Evolutionary conservation across 306 rosid genomes (phyloP), one percentile per base, ranked within the genome.

Genomic region (Prunus campanulata): DNA sequence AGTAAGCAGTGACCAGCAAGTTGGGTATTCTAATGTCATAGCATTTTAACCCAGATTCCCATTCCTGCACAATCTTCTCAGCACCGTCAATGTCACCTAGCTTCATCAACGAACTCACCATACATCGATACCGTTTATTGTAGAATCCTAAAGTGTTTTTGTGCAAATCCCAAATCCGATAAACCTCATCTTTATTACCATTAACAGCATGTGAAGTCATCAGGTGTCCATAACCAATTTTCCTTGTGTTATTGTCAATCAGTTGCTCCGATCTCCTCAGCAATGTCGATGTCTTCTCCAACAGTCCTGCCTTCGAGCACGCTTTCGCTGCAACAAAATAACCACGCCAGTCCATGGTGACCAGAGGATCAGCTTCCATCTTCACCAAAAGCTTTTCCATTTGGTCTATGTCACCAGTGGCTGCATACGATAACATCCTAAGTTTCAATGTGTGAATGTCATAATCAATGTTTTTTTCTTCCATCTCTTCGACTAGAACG

Each of bases 11-110:
- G 74, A 88, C 81, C 84, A 87, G 63, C 79, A 90, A 11, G 44
- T 76, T 83, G 15, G 91, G 87, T 82, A 92, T 68, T 70, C 84
- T 77, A 25, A 3, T 19, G 75, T 90, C 93, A 75, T 82, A 84
- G 48, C 3, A 11, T 54, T 65, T 73, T 47, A 35, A 12, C 30
- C 18, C 67, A 19, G 87, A 83, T 81, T 90, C 96, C 97, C 96
- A 90, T 62, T 90, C 93, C 83, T 71, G 77, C 75, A 81, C 57
- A 73, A 90, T 78, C 82, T 69, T 84, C 83, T 88, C 96, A 0
- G 88, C 87, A 30, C 90, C 90, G 27, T 84, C 84, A 12, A 88
- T 67, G 79, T 90, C 93, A 83, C 80, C 85, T 44, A 88, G 66
- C 81, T 85, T 90, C 81, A 85, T 32, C 16, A 92, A 79, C 6